Base-by-base conservation (phyloP, 345 rosid species). In the Balakata baccata region DNA sequence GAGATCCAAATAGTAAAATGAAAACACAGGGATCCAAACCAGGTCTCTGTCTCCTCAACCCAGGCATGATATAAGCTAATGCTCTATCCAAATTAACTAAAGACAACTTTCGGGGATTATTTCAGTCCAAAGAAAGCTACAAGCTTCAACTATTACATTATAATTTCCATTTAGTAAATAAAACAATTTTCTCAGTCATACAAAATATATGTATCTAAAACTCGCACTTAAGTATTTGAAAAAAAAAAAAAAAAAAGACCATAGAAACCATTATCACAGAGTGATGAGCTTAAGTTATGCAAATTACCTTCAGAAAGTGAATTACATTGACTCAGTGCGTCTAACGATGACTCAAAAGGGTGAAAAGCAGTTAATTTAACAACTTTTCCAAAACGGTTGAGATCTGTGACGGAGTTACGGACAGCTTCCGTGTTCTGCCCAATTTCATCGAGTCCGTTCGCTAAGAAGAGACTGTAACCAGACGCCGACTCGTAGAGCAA, bases 381-480 rank as follows among this genome's bases (percentile, higher is more conserved):
- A 54, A 90, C 98, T 43, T 90, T 89, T 0, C 96, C 98, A 71
- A 90, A 88, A 25, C 98, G 88, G 66, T 82, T 88, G 45, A 92
- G 79, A 76, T 92, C 96, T 3, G 84, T 29, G 54, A 92, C 82
- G 34, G 97, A 92, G 86, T 70, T 79, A 49, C 90, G 89, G 66
- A 92, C 96, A 5, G 97, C 96, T 67, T 92, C 96, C 0, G 88
- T 85, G 84, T 86, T 86, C 77, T 92, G 96, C 45, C 94, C 97
- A 46, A 92, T 92, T 80, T 90, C 91, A 75, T 92, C 96, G 65
- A 90, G 81, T 0, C 96, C 91, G 13, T 87, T 81, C 11, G 83
- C 97, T 1, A 60, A 72, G 49, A 89, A 81, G 68, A 92, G 71
- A 29, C 84, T 74, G 76, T 84, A 90, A 3, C 97, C 96, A 17